A percentile compares a stretch with the other conserved stretches of the same genome.
Evolutionary conservation across 805 yeast species (phyloP).

Genomic region (Huiozyma sinensis): DNA sequence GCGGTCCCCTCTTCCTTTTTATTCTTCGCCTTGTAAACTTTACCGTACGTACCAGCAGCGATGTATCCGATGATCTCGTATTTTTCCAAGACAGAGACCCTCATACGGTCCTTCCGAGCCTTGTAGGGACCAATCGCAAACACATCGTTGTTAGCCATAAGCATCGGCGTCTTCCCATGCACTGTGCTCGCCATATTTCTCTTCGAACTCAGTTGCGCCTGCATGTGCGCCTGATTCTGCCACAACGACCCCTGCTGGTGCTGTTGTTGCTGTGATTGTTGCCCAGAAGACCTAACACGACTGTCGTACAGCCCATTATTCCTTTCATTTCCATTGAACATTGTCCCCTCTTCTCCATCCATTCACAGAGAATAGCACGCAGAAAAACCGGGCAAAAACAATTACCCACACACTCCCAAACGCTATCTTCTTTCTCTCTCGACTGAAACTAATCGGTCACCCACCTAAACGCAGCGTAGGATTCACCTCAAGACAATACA

Average conservation of each 20-base stretch:
- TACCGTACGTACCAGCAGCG: conserved; percentile 98
- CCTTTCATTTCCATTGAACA: too few relatives aligned
- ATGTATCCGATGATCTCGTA: conserved; percentile 89
- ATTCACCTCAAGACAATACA: too few relatives aligned
- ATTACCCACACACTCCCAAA: too few relatives aligned
- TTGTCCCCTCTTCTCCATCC: too few relatives aligned
- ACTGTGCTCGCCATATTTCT: conserved; percentile 8
- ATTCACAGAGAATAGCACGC: too few relatives aligned
- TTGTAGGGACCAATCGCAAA: conserved; percentile 51
- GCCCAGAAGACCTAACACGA: background rate
- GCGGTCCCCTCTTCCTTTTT: background rate
- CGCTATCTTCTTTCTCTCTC: too few relatives aligned
- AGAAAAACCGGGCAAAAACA: too few relatives aligned
- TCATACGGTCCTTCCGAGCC: conserved; percentile 48
- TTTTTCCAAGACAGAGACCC: conserved; percentile 69
- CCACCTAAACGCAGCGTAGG: too few relatives aligned
- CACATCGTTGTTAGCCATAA: conserved; percentile 45
- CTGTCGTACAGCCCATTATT: too few relatives aligned
- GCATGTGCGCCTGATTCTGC: conserved; percentile 9
- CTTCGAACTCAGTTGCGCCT: conserved; percentile 2
- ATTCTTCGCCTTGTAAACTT: conserved; percentile 79
- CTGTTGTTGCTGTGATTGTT: conserved; percentile 8
- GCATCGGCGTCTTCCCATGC: conserved; percentile 32
- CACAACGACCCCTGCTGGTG: conserved; percentile 10
- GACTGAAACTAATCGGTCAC: too few relatives aligned